These are phyloP conservation scores for Melampsora abietis-canadensis DNA, from an alignment of 1,284 basidiomycete species.

Conservation along the genomic window DNA sequence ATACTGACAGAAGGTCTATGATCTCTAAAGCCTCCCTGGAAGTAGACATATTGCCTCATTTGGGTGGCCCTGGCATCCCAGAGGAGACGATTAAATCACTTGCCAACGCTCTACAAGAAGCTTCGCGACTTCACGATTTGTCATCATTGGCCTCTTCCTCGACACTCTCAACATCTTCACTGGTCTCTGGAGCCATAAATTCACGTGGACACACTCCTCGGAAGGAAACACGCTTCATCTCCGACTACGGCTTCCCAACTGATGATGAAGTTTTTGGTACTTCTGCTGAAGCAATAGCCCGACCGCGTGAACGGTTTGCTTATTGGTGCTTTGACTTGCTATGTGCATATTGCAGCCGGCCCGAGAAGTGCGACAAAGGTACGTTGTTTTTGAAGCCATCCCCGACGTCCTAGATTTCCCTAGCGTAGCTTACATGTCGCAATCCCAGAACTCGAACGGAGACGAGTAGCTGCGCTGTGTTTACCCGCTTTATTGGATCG, in stretches of 20 bases:
- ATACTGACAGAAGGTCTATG: conserved; percentile 35
- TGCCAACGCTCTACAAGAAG: conserved; percentile 69
- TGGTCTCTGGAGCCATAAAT: neutral
- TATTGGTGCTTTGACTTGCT: conserved; percentile 92
- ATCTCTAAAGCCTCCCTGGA: conserved; percentile 62
- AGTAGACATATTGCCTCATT: conserved; percentile 69
- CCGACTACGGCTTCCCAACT: conserved; percentile 45
- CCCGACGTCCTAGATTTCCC: neutral
- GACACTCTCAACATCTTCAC: neutral
- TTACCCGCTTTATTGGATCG: conserved; percentile 70
- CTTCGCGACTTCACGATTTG: conserved; percentile 67
- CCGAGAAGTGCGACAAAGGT: conserved; percentile 62
- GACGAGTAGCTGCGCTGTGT: conserved; percentile 67
- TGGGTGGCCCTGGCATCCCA: conserved; percentile 69
- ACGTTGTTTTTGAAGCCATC: neutral
- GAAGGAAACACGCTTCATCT: conserved; percentile 46
- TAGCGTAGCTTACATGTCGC: conserved; percentile 44
- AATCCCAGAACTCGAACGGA: conserved; percentile 62
- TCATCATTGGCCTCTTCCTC: conserved; percentile 48
- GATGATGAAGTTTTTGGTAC: conserved; percentile 59
- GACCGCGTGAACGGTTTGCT: conserved; percentile 76
- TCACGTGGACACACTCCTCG: neutral
- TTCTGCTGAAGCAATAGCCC: conserved; percentile 61
- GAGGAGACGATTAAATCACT: conserved; percentile 69
- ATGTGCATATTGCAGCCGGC: conserved; percentile 66